A percentile compares a stretch with the other conserved stretches of the same genome.
phyloP scores from a whole-genome alignment of 306 rosid genomes.

The Pyrus communis region DNA sequence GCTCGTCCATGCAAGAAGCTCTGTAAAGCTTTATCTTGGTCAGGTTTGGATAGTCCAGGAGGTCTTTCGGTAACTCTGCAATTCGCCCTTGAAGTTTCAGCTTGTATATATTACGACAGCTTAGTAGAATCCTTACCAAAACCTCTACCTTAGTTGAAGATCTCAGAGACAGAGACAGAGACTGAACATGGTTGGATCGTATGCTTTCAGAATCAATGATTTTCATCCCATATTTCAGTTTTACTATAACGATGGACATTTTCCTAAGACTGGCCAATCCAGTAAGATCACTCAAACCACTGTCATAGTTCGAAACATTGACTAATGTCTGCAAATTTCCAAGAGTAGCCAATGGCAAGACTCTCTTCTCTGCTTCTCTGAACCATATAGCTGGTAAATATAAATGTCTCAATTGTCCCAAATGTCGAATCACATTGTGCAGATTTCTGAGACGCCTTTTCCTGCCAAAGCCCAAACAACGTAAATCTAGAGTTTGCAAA shows the following conservation, averaged over 20 bases:
- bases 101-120: neutral
- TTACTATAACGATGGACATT: too few relatives aligned
- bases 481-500: constrained; percentile 35
- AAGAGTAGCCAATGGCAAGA: constrained; percentile 19
- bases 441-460: too few relatives aligned
- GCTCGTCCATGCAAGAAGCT: constrained; percentile 3
- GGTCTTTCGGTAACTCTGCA: constrained; percentile 2
- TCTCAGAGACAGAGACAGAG: too few relatives aligned
- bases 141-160: too few relatives aligned
- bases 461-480: neutral
- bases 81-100: fast-evolving
- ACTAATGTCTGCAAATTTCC: constrained; percentile 36
- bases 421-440: too few relatives aligned
- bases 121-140: too few relatives aligned
- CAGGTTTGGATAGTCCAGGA: constrained; percentile 14
- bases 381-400: neutral
- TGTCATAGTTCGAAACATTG: constrained; percentile 25
- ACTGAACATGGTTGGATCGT: too few relatives aligned
- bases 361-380: neutral
- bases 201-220: too few relatives aligned
- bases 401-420: too few relatives aligned
- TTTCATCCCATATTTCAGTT: too few relatives aligned
- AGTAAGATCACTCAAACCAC: constrained; percentile 23
- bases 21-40: constrained; percentile 27
- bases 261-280: neutral